Percentiles rank a stretch among this genome's conserved stretches.
Evolutionary conservation across 768 basidiomycete species (phyloP).

Genomic region (Boletellus ananiceps): DNA sequence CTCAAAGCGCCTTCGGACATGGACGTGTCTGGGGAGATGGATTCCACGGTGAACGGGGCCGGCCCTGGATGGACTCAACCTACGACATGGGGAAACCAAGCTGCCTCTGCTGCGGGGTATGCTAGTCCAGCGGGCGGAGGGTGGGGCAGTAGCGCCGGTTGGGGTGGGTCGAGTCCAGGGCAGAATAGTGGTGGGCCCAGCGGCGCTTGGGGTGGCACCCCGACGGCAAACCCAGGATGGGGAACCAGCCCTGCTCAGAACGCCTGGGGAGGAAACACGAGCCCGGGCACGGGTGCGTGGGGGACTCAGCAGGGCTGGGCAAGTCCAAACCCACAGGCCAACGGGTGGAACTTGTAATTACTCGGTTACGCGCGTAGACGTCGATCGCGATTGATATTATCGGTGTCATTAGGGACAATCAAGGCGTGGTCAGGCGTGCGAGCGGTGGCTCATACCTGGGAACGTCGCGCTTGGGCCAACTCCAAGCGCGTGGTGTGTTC

Average conservation of each 20-base stretch:
- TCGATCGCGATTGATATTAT: not conserved
- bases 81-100: slow-evolving; percentile 26
- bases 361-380: no score
- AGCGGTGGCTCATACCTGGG: no score
- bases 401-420: not conserved
- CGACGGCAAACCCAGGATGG: slow-evolving; percentile 23
- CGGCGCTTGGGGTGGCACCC: slow-evolving; percentile 22
- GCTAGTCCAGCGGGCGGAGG: slow-evolving; percentile 30
- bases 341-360: slow-evolving; percentile 48
- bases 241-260: slow-evolving; percentile 33
- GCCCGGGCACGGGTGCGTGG: slow-evolving; percentile 28
- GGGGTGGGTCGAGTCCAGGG: slow-evolving; percentile 22
- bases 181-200: slow-evolving; percentile 21
- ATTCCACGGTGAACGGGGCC: slow-evolving; percentile 25
- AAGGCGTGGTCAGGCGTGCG: not conserved
- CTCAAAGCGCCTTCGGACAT: slow-evolving; percentile 61
- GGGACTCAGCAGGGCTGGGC: slow-evolving; percentile 43
- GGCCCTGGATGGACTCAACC: slow-evolving; percentile 20
- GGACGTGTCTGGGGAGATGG: slow-evolving; percentile 43
- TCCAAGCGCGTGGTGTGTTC: no score
- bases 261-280: slow-evolving; percentile 36
- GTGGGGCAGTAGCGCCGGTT: slow-evolving; percentile 25
- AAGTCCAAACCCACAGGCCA: slow-evolving; percentile 45
- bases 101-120: slow-evolving; percentile 30
- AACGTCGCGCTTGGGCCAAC: not conserved